Evolutionary conservation across 352 stramenopile species (phyloP), one percentile per base, ranked within the genome.

Genomic region (Phytophthora citricola): DNA sequence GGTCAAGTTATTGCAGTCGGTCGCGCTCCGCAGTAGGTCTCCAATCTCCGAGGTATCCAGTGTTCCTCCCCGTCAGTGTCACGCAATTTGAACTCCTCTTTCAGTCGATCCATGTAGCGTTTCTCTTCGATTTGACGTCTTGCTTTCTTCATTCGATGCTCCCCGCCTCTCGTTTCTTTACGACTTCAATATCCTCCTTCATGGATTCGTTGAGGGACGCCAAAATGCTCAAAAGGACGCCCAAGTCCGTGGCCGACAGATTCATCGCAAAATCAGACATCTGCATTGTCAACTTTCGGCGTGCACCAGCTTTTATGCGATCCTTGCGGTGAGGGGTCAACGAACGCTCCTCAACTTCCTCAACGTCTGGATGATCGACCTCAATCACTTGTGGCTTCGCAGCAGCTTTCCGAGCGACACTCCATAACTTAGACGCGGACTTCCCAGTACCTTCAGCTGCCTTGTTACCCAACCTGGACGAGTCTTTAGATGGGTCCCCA

Each of bases 221-320:
- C 46, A 87, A 45, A 66, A 96, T 94, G 51, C 84, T 91, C 27
- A 91, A 66, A n/a, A 96, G 77, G 1, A 96, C 76, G 24, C 87
- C 81, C 34, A 96, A 58, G 59, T 96, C 87, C 36, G 89, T 87
- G 20, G 85, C 67, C 0, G 84, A 92, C 10, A 96, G 60, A 58
- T 96, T 96, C 58, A 96, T 64, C 2, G 77, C 89, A 62, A 95
- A 95, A 39, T 95, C 87, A 12, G 87, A 94, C 81, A 96, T 91
- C 47, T 83, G 77, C 64, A 96, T 79, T 9, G 79, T 79, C 29
- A 96, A 27, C 53, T 89, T 87, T 27, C 89, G 75, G 38, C 78
- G 75, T 3, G 81, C 89, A 12, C 65, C 74, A 20, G 86, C 45
- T 63, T 90, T 90, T 26, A 83, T 26, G 20, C 84, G 84, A 14